These are phyloP conservation scores for Amanita pallidorosea DNA, from an alignment of 768 basidiomycete genomes.

Conservation along the genomic window DNA sequence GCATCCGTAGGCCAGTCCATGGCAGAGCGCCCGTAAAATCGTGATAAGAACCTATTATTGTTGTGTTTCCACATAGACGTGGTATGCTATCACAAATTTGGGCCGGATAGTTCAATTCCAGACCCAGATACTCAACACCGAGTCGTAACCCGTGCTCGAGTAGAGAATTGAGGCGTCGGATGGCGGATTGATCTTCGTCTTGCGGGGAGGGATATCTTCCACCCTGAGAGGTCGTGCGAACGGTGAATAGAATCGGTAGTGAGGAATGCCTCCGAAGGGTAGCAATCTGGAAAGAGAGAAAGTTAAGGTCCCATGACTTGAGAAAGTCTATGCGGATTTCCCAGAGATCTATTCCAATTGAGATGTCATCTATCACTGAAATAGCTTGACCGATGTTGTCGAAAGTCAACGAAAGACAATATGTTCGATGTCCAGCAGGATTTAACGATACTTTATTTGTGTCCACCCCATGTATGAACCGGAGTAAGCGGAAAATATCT, in stretches of 20 bases:
- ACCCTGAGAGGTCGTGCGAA: constrained; percentile 62
- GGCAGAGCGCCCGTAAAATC: constrained; percentile 55
- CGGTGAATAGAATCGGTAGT: constrained; percentile 68
- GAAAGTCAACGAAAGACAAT: constrained; percentile 67
- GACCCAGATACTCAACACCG: constrained; percentile 68
- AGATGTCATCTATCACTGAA: constrained; percentile 43
- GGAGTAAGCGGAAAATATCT: constrained; percentile 60
- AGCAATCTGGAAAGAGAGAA: constrained; percentile 57
- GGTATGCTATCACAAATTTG: constrained; percentile 36
- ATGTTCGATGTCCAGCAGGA: constrained; percentile 35
- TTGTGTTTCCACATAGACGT: constrained; percentile 41
- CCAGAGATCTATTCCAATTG: constrained; percentile 59
- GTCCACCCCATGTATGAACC: constrained; percentile 50
- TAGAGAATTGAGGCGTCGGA: constrained; percentile 42
- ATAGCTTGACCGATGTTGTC: constrained; percentile 54
- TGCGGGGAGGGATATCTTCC: constrained; percentile 54
- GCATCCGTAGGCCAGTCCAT: constrained; percentile 48
- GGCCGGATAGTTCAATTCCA: constrained; percentile 53
- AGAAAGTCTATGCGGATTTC: constrained; percentile 71
- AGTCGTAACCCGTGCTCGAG: constrained; percentile 40
- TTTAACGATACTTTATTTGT: constrained; percentile 36
- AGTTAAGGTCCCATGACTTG: constrained; percentile 27
- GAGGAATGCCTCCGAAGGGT: constrained; percentile 48
- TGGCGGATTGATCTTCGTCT: constrained; percentile 38
- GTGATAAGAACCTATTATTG: constrained; percentile 68